These are phyloP conservation scores for Russula sp. DNA, from an alignment of 768 basidiomycete species.

Conservation along the genomic window DNA sequence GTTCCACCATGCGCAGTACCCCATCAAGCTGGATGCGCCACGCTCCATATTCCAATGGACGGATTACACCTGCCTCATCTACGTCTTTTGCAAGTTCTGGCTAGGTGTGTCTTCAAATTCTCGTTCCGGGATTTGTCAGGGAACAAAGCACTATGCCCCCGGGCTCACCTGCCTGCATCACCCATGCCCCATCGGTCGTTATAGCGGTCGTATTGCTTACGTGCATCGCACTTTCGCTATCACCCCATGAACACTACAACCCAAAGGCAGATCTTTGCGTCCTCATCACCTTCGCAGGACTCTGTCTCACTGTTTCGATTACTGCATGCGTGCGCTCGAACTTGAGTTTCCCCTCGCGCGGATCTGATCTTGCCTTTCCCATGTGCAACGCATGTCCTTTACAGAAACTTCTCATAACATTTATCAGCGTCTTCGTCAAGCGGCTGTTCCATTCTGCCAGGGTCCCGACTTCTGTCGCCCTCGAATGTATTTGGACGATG, in stretches of 20 bases:
- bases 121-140: not conserved
- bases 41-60: constrained; percentile 49
- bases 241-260: constrained; percentile 8
- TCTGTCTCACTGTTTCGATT: constrained; percentile 9
- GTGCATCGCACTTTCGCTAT: constrained; percentile 15
- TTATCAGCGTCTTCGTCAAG: constrained; percentile 10
- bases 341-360: not conserved
- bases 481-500: constrained; percentile 24
- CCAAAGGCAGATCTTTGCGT: constrained; percentile 20
- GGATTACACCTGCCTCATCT: constrained; percentile 34
- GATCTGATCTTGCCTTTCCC: constrained; percentile 7
- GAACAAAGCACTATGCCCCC: too few species aligned
- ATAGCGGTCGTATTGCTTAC: constrained; percentile 8
- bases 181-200: not conserved
- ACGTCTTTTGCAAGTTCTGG: constrained; percentile 26
- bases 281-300: constrained; percentile 15
- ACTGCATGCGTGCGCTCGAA: not conserved
- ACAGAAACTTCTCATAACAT: not conserved
- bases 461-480: constrained; percentile 15
- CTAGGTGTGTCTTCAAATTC: constrained; percentile 12
- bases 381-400: not conserved
- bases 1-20: too few species aligned
- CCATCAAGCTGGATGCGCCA: constrained; percentile 36
- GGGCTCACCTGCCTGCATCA: not conserved
- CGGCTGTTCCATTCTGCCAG: constrained; percentile 10